Evolutionary conservation across 2,329 filamentous ascomycete species (phyloP), one percentile per base, ranked within the genome.

Genomic region (Allantophomopsis lycopodina): DNA sequence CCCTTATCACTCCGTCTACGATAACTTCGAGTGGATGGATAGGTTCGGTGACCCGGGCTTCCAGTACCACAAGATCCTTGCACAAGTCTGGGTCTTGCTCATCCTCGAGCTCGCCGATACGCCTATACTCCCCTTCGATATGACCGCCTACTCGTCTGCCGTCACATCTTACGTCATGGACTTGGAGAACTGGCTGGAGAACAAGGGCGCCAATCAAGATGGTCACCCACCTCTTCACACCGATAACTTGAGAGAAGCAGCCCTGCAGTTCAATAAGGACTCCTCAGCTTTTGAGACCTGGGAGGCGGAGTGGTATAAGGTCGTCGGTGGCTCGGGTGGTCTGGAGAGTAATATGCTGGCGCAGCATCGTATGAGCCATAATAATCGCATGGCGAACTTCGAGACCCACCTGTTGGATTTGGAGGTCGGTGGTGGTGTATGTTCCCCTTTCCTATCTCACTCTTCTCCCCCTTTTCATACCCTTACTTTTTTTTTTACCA

Each of bases 21-120:
- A 96, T 55, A 93, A 78, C 40, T 88, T 83, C 50, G 80, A 87
- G 35, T 89, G 86, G 79, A 85, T 96, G 71, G 67, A 78, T 18
- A 71, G 69, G 31, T 76, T 83, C 43, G 79, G 83, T 16, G 91
- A 98, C 55, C 86, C 86, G 0, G 79, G 73, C 1, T 94, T 94
- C 53, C 59, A 69, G 10, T 91, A 94, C 55, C 91, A 96, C 61
- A 72, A 69, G 32, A 61, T 83, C 5, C 71, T 96, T 43, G 84
- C 76, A 10, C 78, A 95, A 59, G 66, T 96, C 32, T 79, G 85
- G 60, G 77, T 77, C 1, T 66, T 96, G 3, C 64, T 96, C n/a
- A 71, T 91, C 39, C 73, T 95, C 15, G 88, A 96, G 51, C 70
- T 95, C 11, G 70, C 83, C 2, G 87, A 95, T 53, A 75, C 77